These are phyloP conservation scores for Pneumocystis jirovecii DNA, from an alignment of 1,139 yeast species.

Conservation along the genomic window DNA sequence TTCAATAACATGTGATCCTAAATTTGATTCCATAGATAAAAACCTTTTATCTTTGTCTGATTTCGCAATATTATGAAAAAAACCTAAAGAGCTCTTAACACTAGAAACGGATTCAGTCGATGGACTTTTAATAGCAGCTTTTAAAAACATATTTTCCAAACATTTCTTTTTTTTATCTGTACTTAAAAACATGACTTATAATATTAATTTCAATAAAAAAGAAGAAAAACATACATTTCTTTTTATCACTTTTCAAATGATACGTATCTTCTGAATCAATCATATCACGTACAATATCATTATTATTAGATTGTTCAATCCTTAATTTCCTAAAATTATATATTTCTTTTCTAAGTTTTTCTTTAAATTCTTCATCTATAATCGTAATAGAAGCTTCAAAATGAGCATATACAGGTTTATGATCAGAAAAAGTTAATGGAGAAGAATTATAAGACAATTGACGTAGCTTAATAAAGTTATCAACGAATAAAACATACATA, in stretches of 20 bases:
- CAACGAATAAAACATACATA: background rate
- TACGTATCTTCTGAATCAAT: background rate
- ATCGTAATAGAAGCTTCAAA: conserved; percentile 55
- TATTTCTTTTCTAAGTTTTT: conserved; percentile 41
- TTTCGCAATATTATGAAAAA: background rate
- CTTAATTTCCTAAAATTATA: conserved; percentile 33
- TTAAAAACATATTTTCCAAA: background rate
- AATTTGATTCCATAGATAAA: background rate
- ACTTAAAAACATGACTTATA: background rate
- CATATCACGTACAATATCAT: background rate
- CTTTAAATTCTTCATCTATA: conserved; percentile 50
- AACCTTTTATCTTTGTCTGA: background rate
- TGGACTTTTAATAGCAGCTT: background rate
- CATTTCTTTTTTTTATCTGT: background rate
- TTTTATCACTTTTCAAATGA: background rate
- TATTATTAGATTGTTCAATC: conserved; percentile 12
- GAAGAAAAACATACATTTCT: background rate
- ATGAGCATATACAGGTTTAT: conserved; percentile 76
- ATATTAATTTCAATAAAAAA: background rate
- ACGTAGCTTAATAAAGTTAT: conserved; percentile 24
- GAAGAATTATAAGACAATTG: conserved; percentile 54
- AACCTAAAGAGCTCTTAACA: background rate
- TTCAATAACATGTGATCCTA: background rate
- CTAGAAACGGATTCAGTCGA: background rate
- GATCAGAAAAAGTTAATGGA: conserved; percentile 66